Conservation (phyloP, 495 filamentous ascomycete species). For the Aspergillus carlsbadensis region DNA sequence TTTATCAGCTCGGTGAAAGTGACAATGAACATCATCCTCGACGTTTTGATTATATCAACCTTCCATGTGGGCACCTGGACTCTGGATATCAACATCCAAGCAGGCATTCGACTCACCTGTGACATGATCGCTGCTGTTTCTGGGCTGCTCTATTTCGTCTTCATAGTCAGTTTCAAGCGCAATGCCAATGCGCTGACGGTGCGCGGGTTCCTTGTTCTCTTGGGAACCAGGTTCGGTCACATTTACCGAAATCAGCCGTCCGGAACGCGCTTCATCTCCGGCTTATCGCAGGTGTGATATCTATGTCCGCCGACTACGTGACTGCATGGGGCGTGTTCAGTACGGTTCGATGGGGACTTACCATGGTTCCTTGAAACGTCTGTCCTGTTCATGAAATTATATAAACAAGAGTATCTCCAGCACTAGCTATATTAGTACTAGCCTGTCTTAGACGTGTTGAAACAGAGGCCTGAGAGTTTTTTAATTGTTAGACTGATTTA, state of each 20-base stretch:
- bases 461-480: too few relatives aligned
- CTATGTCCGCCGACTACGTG: slow-evolving; percentile 61
- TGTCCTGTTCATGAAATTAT: too few relatives aligned
- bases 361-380: slow-evolving; percentile 85
- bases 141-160: slow-evolving; percentile 62
- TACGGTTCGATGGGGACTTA: slow-evolving; percentile 74
- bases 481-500: too few relatives aligned
- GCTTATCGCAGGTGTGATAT: slow-evolving; percentile 64
- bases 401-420: too few relatives aligned
- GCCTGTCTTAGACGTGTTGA: too few relatives aligned
- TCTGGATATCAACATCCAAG: slow-evolving; percentile 63
- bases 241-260: slow-evolving; percentile 62
- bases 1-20: slow-evolving; percentile 65
- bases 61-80: slow-evolving; percentile 57
- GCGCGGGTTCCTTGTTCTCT: slow-evolving; percentile 48
- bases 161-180: slow-evolving; percentile 21
- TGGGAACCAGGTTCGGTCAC: slow-evolving; percentile 56
- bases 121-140: slow-evolving; percentile 54
- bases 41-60: slow-evolving; percentile 66
- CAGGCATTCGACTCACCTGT: slow-evolving; percentile 48
- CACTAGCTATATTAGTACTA: too few relatives aligned
- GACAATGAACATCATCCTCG: slow-evolving; percentile 66
- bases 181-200: slow-evolving; percentile 28
- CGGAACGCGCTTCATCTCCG: slow-evolving; percentile 72
- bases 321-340: slow-evolving; percentile 77